These are phyloP conservation scores for Bruguiera parviflora DNA, from an alignment of 345 rosid species.

Conservation along the genomic window DNA sequence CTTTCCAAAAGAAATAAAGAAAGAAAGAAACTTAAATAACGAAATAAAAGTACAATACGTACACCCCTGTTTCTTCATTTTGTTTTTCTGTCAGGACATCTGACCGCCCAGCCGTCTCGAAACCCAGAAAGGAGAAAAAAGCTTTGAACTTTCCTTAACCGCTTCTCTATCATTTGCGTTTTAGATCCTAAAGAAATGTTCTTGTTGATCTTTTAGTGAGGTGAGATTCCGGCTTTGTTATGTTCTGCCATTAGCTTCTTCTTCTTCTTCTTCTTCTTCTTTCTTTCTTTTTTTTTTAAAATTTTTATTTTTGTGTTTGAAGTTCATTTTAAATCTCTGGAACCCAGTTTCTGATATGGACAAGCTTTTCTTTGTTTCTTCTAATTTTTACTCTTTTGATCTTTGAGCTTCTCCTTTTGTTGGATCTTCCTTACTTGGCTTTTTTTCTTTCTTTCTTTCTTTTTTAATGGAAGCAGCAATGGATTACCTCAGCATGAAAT, in stretches of 20 bases:
- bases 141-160: neutral
- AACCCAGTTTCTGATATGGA: too few relatives aligned
- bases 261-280: too few relatives aligned
- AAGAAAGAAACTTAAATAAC: too few relatives aligned
- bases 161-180: neutral
- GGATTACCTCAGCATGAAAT: neutral
- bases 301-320: too few relatives aligned
- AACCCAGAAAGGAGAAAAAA: neutral
- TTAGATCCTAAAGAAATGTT: neutral
- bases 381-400: too few relatives aligned
- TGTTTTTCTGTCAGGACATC: too few relatives aligned
- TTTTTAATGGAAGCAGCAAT: neutral
- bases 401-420: neutral
- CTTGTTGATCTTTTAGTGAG: neutral
- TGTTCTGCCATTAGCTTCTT: neutral
- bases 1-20: too few relatives aligned
- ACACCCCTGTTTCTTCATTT: too few relatives aligned
- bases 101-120: too few relatives aligned
- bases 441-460: neutral
- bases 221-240: neutral
- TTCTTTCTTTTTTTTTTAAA: too few relatives aligned
- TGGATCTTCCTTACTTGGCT: slow-evolving; percentile 2
- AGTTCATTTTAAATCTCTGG: too few relatives aligned
- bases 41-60: too few relatives aligned
- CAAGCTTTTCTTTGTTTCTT: slow-evolving; percentile 27